Base-by-base conservation (phyloP, 2,329 filamentous ascomycete species). In the Sarocladium strictum region DNA sequence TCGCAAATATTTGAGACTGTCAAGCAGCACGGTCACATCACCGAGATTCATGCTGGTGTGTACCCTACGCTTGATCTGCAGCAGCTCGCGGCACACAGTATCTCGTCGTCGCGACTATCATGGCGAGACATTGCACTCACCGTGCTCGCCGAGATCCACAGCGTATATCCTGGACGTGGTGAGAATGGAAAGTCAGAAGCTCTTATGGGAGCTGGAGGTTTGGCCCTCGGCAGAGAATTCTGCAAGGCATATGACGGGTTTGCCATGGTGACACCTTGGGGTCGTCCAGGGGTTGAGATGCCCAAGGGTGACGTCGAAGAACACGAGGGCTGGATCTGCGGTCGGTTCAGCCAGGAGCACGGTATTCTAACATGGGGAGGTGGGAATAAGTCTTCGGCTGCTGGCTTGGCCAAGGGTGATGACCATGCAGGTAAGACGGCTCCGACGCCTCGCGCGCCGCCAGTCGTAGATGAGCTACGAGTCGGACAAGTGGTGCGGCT, bases 61-160 rank as follows among this genome's bases (percentile, higher is more conserved):
- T 93, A 92, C 64, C 83, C 88, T 0, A 75, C 84, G 2, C 78
- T 93, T 9, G 89, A 94, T 66, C 75, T 92, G 61, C 89, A 94
- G 66, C 89, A 94, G 67, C 74, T 93, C 2, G 85, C 87, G 1
- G 89, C 88, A 0, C 81, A 86, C 61, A 84, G 87, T 3, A 64
- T 75, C 41, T 60, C 75, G 35, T 59, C 67, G 3, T 64, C 64
- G 21, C 67, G 62, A 5, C 70, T 82, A 7, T 76, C 74, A 14
- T 75, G 76, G 58, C 67, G 75, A 2, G 80, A 85, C 60, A 76
- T 93, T 27, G 87, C 80, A 1, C 70, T 91, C 29, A 83, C 80
- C 0, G 76, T 92, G 10, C 69, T 92, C n/a, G 81, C 84, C 0
- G 88, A 94, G 65, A 80, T 93, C 0, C 80, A 82, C 33, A 85